Percentiles rank a stretch among this genome's conserved stretches.
Evolutionary conservation across 371 early-diverging fungal species (phyloP).

Genomic region (Apophysomyces elegans): DNA sequence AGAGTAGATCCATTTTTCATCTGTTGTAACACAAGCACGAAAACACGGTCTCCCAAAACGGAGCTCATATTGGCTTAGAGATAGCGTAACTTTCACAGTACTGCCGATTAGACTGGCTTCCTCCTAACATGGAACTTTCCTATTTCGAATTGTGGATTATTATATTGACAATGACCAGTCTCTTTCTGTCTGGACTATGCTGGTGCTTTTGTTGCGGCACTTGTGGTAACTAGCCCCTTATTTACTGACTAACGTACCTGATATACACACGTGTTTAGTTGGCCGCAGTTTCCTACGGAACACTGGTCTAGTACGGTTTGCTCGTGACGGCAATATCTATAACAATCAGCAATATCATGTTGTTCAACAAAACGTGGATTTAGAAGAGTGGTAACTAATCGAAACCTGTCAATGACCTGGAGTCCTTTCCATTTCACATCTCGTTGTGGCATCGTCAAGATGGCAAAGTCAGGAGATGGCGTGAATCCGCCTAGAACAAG

Average conservation of each 20-base stretch:
- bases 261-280: constrained; percentile 8
- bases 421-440: no score
- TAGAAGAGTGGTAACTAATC: constrained; percentile 10
- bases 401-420: no score
- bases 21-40: no score
- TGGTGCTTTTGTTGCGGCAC: constrained; percentile 56
- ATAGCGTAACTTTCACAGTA: no score
- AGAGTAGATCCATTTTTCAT: no score
- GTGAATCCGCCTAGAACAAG: no score
- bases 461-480: no score
- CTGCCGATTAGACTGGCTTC: neutral
- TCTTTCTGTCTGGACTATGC: constrained; percentile 43
- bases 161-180: constrained; percentile 19
- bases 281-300: constrained; percentile 17
- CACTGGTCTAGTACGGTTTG: neutral
- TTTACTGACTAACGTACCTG: neutral
- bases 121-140: constrained; percentile 18
- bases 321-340: neutral
- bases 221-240: constrained; percentile 32
- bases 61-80: no score
- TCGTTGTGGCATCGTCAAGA: no score
- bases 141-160: constrained; percentile 33
- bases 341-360: constrained; percentile 15
- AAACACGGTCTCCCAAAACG: no score
- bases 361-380: constrained; percentile 10